Evolutionary conservation across 495 filamentous ascomycete species (phyloP), one percentile per base, ranked within the genome.

Genomic region (Penicillium coffeae): DNA sequence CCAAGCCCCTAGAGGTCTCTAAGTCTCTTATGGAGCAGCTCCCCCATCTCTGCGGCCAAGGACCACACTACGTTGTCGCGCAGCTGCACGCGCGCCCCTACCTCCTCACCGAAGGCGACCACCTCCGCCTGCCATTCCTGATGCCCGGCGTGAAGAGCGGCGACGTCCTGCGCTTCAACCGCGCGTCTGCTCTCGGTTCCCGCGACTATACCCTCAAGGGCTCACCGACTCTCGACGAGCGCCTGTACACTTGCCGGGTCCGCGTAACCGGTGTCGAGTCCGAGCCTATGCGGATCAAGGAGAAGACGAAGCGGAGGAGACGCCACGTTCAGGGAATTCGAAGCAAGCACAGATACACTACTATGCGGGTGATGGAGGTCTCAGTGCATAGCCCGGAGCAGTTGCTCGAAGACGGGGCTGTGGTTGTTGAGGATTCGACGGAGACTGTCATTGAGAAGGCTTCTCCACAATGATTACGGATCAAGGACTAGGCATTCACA

Each of bases 251-350:
- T 64, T 95, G 89, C 68, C 78, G 91, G 40, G 88, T 90, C 2
- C 78, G 82, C 33, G 89, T 97, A n/a, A 76, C 90, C 46, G 90
- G 88, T 8, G 81, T 86, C 21, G 95, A 97, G 68, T 71, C 77
- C 25, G 93, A 97, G 78, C 94, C 94, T 37, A 66, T 96, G 78
- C 73, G 89, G 48, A 64, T 88, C 47, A 87, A 88, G 73, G 80
- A 90, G 76, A 97, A 97, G 87, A 97, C 87, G 59, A 96, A 96
- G 82, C 68, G 84, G 69, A 83, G 93, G 73, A 80, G 85, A 61
- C 75, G 94, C 62, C 81, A 83, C 58, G 76, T 82, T 9, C 87
- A 83, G 74, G 75, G 63, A 32, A 83, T 90, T 13, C 79, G 69
- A 66, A 96, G 87, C 72, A 95, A 97, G 78, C 88, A 94, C 60